Conservation (phyloP, 2,329 filamentous ascomycete genomes). For the Diaporthe sp. region DNA sequence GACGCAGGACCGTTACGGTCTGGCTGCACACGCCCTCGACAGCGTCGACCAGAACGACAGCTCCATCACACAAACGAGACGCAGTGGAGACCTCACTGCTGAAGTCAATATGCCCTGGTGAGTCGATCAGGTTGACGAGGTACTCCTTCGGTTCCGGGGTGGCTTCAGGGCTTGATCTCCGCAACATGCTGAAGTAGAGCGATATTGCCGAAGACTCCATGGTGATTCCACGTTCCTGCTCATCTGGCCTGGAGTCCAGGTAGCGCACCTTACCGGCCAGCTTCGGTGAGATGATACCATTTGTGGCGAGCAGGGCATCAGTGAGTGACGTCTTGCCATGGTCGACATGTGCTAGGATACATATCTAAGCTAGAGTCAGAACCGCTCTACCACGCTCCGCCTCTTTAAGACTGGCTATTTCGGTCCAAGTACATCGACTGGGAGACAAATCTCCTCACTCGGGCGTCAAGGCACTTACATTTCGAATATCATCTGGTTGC, state of each 20-base stretch:
- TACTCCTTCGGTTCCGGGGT: slow-evolving; percentile 86
- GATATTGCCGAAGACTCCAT: slow-evolving; percentile 99
- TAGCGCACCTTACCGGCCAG: slow-evolving; percentile 98
- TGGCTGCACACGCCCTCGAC: slow-evolving; percentile 99
- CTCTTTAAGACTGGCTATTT: neutral
- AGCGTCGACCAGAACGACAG: slow-evolving; percentile 93
- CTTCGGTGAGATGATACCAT: slow-evolving; percentile 99
- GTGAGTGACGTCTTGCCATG: slow-evolving; percentile 99
- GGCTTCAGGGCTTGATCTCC: slow-evolving; percentile 78
- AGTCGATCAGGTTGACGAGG: slow-evolving; percentile 97
- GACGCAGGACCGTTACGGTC: slow-evolving; percentile 94
- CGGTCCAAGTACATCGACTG: neutral
- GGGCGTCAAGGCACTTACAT: slow-evolving; percentile 71
- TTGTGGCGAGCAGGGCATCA: slow-evolving; percentile 95
- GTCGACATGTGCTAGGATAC: slow-evolving; percentile 96
- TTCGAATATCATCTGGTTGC: slow-evolving; percentile 90
- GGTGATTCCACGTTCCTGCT: slow-evolving; percentile 97
- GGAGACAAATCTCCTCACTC: neutral
- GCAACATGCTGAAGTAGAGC: slow-evolving; percentile 92
- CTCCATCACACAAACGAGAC: slow-evolving; percentile 93
- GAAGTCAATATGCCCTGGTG: slow-evolving; percentile 98
- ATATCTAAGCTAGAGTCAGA: slow-evolving; percentile 72
- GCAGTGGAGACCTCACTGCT: slow-evolving; percentile 98
- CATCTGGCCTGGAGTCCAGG: slow-evolving; percentile 94
- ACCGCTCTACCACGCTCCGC: slow-evolving; percentile 30